Percentiles rank a stretch among this genome's conserved stretches.
These are phyloP conservation scores for Rhizophora apiculata DNA, from an alignment of 345 rosid genomes.

Conservation along the genomic window DNA sequence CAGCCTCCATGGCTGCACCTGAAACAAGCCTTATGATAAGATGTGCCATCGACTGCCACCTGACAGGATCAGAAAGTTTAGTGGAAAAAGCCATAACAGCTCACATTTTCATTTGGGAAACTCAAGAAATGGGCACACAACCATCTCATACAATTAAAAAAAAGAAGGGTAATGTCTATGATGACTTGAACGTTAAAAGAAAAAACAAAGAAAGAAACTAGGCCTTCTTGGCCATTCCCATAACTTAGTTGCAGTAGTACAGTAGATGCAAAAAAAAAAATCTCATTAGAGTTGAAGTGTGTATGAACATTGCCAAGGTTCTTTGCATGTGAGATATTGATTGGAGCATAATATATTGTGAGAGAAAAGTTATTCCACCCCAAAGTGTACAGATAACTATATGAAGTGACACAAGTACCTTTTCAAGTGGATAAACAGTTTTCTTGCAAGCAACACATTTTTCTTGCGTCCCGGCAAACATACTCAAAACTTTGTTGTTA, in stretches of 20 bases:
- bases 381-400: conserved; percentile 2
- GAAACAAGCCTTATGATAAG: conserved; percentile 67
- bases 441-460: conserved; percentile 72
- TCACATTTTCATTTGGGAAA: background rate
- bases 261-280: too few relatives aligned
- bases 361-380: background rate
- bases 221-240: too few relatives aligned
- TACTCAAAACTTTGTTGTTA: conserved; percentile 57
- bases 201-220: too few relatives aligned
- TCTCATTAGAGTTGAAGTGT: too few relatives aligned
- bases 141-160: background rate
- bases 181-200: too few relatives aligned
- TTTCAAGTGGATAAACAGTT: conserved; percentile 73
- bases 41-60: conserved; percentile 69
- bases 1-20: conserved; percentile 74
- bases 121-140: background rate
- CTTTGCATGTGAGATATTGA: too few relatives aligned
- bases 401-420: conserved; percentile 31
- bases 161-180: background rate
- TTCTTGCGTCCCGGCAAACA: conserved; percentile 79
- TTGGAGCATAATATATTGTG: too few relatives aligned
- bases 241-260: too few relatives aligned
- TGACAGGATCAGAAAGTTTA: conserved; percentile 25
- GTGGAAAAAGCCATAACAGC: background rate
- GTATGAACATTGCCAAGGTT: too few relatives aligned